These are phyloP conservation scores for Aciculoconidium aculeatum DNA, from an alignment of 805 yeast species.

Conservation along the genomic window DNA sequence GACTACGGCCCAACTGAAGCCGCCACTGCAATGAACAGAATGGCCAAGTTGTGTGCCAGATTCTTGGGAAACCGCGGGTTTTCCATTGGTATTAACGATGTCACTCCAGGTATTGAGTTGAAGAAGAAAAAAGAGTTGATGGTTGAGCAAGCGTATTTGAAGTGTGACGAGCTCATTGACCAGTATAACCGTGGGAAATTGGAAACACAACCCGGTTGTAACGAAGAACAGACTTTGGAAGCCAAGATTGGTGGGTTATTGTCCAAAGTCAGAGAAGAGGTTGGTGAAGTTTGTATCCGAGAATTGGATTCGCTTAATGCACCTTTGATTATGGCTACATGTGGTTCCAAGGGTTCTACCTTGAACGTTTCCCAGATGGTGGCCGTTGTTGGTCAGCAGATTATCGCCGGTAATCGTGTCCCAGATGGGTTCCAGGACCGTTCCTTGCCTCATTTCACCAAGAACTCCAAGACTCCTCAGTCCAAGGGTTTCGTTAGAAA, in stretches of 20 bases:
- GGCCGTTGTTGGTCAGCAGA: slow-evolving; percentile 99
- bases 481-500: slow-evolving; percentile 97
- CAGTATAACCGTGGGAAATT: slow-evolving; percentile 76
- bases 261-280: slow-evolving; percentile 97
- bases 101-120: slow-evolving; percentile 82
- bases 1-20: slow-evolving; percentile 98
- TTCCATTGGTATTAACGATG: slow-evolving; percentile 95
- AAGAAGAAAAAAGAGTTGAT: slow-evolving; percentile 73
- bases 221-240: slow-evolving; percentile 96
- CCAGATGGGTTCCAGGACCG: slow-evolving; percentile 99
- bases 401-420: slow-evolving; percentile 97
- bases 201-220: slow-evolving; percentile 98
- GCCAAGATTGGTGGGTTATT: slow-evolving; percentile 94
- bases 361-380: slow-evolving; percentile 99
- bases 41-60: slow-evolving; percentile 98
- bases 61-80: slow-evolving; percentile 93
- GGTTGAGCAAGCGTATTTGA: slow-evolving; percentile 85
- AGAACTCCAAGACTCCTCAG: slow-evolving; percentile 94
- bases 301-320: slow-evolving; percentile 90
- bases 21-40: slow-evolving; percentile 92
- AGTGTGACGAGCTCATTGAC: slow-evolving; percentile 86
- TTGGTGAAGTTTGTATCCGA: slow-evolving; percentile 93
- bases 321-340: slow-evolving; percentile 97
- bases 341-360: slow-evolving; percentile 98
- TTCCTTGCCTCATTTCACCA: slow-evolving; percentile 93